Conservation (phyloP, 257 asterid species). For the Fraxinus quadrangulata region DNA sequence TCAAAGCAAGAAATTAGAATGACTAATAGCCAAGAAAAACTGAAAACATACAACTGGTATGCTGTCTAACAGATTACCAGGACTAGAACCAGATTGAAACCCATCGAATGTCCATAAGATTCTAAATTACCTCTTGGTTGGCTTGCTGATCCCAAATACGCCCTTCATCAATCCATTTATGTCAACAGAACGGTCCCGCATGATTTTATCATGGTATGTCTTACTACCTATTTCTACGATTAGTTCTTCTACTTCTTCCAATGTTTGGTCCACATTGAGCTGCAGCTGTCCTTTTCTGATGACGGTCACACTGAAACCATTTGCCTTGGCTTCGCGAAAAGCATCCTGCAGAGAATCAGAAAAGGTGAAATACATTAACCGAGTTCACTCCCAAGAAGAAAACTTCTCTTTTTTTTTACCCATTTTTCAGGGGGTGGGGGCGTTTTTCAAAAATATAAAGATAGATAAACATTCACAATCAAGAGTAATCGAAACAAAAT, state of each 20-base stretch:
- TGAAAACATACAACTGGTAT: neutral
- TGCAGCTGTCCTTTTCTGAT: conserved; percentile 75
- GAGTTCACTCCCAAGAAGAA: neutral
- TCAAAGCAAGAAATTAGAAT: conserved; percentile 1
- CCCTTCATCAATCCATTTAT: conserved; percentile 80
- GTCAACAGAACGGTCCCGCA: conserved; percentile 68
- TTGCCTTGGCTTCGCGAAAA: conserved; percentile 80
- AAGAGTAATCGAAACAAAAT: conserved; percentile 15
- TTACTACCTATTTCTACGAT: conserved; percentile 79
- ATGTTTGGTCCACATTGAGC: conserved; percentile 78
- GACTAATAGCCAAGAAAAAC: neutral
- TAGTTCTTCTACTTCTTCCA: conserved; percentile 91
- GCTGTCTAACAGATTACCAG: neutral
- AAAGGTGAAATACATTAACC: neutral
- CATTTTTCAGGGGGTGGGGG: neutral
- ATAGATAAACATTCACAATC: neutral
- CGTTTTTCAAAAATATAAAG: neutral
- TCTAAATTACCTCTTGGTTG: conserved; percentile 57
- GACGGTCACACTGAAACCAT: conserved; percentile 87
- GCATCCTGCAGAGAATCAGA: conserved; percentile 66
- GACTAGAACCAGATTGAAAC: neutral
- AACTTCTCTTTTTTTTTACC: too few species aligned
- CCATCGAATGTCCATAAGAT: neutral
- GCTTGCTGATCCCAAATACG: conserved; percentile 62
- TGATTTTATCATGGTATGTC: conserved; percentile 81